Percentiles rank a stretch among this genome's conserved stretches.
Conservation (phyloP, 352 stramenopile genomes). For the Aphanomyces cochlioides region DNA sequence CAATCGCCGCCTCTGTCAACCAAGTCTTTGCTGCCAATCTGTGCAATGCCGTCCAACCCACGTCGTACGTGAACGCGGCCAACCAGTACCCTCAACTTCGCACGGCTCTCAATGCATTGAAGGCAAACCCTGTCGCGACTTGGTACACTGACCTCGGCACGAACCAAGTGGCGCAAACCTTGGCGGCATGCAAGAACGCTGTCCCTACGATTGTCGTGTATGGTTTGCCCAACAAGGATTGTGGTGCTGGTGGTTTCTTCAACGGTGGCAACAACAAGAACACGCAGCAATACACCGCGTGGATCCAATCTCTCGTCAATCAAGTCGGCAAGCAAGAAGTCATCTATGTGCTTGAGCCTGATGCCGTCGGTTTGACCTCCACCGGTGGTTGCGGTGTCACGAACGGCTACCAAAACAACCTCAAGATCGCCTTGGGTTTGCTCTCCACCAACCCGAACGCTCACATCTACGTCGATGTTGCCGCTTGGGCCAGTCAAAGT, state of each 20-base stretch:
- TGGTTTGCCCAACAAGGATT: slow-evolving; percentile 32
- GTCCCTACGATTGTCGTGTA: slow-evolving; percentile 27
- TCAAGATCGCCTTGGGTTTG: slow-evolving; percentile 41
- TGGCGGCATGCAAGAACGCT: slow-evolving; percentile 33
- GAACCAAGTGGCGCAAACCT: slow-evolving; percentile 32
- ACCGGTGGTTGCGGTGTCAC: slow-evolving; percentile 40
- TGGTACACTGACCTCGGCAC: slow-evolving; percentile 64
- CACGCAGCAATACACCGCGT: slow-evolving; percentile 45
- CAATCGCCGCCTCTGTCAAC: too few species aligned
- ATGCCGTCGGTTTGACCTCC: slow-evolving; percentile 50
- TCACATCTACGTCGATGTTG: slow-evolving; percentile 58
- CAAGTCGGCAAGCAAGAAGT: slow-evolving; percentile 50
- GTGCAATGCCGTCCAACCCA: slow-evolving; percentile 36
- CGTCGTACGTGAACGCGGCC: slow-evolving; percentile 48
- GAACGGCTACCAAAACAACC: slow-evolving; percentile 48
- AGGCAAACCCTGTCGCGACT: slow-evolving; percentile 53
- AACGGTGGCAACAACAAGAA: slow-evolving; percentile 42
- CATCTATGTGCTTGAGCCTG: slow-evolving; percentile 67
- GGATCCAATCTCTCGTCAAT: slow-evolving; percentile 42
- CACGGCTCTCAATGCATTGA: slow-evolving; percentile 38
- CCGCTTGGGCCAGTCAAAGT: slow-evolving; percentile 47
- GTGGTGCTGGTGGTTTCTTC: slow-evolving; percentile 7
- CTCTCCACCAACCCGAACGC: slow-evolving; percentile 52
- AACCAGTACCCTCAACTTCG: slow-evolving; percentile 40
- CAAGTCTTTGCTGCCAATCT: background rate